Evolutionary conservation across 2,329 filamentous ascomycete genomes (phyloP), one percentile per base, ranked within the genome.

Genomic region (Talaromyces funiculosus): DNA sequence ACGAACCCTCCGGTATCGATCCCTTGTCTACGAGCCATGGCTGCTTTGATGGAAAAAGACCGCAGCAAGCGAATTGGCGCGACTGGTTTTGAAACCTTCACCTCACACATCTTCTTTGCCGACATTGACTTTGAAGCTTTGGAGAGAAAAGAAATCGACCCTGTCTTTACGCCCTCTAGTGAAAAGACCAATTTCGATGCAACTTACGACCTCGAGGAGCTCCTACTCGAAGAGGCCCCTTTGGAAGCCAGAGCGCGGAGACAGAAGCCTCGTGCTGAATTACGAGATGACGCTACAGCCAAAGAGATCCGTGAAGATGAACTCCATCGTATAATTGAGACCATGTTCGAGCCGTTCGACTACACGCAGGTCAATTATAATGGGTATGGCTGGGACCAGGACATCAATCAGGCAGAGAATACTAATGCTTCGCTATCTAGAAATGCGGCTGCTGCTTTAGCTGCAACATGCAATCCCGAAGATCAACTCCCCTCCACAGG

Each of bases 131-230:
- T 99, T 66, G 86, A 85, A 14, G 86, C 87, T 0, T 77, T 99
- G 37, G 90, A 96, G 72, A 82, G 86, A 64, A 97, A 97, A 73
- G 86, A 92, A 70, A 87, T 97, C 47, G 88, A 92, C 67, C 94
- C 94, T 0, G 86, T 97, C 3, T 99, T 99, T 72, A 84, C 89
- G 20, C 94, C 94, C 0, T 96, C 93, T 0, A 92, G 91, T 60
- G 94, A 97, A 53, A 99, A 99, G 82, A 97, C 94, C 3, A 99
- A 99, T 73, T 99, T 99, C 67, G 94, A 99, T 75, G 94, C 94
- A 4, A 99, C 94, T 0, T 97, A 99, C 72, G 94, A 99, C 74
- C 78, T 99, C 55, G 94, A 99, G 72, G 94, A 99, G 73, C 76
- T 99, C 20, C 78, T 99, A 1, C 77, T 99, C 47, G 94, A 99